Evolutionary conservation across 306 rosid genomes (phyloP).

Genomic region (Rosa chinensis): DNA sequence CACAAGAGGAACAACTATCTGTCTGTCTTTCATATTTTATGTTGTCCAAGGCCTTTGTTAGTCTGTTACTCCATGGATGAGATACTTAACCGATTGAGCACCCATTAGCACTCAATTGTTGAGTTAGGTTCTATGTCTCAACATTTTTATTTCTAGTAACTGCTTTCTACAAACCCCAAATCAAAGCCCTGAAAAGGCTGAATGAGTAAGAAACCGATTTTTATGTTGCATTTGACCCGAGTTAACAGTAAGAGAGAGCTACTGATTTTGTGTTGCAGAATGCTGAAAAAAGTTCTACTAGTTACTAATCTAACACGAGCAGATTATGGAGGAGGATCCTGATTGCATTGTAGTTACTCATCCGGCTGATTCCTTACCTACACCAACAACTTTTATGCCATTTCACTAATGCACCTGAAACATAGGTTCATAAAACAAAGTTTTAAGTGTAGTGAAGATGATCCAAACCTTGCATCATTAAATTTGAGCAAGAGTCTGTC

Average conservation of each 20-base stretch:
- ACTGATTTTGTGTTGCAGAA: background rate
- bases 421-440: background rate
- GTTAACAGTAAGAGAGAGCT: background rate
- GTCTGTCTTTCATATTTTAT: too few relatives aligned
- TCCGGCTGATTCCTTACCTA: background rate
- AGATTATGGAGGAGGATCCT: background rate
- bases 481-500: constrained; percentile 20
- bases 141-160: background rate
- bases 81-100: background rate
- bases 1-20: background rate
- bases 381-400: background rate
- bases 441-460: constrained; percentile 13
- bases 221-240: background rate
- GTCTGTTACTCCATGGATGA: background rate
- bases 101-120: background rate
- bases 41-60: background rate
- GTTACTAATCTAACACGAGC: background rate
- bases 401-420: background rate
- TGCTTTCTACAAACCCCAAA: background rate
- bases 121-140: background rate
- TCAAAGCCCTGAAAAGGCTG: background rate
- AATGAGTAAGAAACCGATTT: background rate
- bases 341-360: background rate
- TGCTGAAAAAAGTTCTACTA: background rate
- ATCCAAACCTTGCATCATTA: constrained; percentile 11